Conservation (phyloP, 345 rosid species). For the Heritiera littoralis region DNA sequence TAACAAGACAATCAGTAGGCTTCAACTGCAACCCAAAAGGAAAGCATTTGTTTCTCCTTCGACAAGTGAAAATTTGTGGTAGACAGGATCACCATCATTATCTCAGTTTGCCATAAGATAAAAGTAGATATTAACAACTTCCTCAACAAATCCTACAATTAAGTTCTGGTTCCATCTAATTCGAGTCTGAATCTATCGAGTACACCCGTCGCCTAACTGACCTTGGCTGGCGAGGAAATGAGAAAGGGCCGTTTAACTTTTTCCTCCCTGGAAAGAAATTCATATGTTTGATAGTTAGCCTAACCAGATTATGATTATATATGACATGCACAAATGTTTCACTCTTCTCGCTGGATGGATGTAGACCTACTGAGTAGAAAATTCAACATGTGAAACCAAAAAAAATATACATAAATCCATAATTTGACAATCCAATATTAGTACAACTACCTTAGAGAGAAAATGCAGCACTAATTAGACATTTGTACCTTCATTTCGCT, state of each 20-base stretch:
- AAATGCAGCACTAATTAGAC: neutral
- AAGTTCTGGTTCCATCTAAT: neutral
- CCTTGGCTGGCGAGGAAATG: constrained; percentile 15
- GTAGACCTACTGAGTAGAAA: neutral
- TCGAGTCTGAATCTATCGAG: neutral
- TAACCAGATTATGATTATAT: neutral
- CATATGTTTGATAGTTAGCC: neutral
- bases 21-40: neutral
- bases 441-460: neutral
- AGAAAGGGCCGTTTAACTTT: neutral
- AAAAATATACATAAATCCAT: neutral
- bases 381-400: neutral
- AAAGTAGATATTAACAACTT: neutral
- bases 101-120: neutral
- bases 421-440: neutral
- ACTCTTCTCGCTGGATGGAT: neutral
- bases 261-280: neutral
- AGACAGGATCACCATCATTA: neutral
- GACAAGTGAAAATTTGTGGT: neutral
- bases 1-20: neutral
- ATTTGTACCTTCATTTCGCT: neutral
- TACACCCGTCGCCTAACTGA: constrained; percentile 12
- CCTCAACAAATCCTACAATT: neutral
- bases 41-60: neutral
- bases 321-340: neutral